phyloP scores from a whole-genome alignment of 1,284 basidiomycete species.

The Boletus semigastroideus region DNA sequence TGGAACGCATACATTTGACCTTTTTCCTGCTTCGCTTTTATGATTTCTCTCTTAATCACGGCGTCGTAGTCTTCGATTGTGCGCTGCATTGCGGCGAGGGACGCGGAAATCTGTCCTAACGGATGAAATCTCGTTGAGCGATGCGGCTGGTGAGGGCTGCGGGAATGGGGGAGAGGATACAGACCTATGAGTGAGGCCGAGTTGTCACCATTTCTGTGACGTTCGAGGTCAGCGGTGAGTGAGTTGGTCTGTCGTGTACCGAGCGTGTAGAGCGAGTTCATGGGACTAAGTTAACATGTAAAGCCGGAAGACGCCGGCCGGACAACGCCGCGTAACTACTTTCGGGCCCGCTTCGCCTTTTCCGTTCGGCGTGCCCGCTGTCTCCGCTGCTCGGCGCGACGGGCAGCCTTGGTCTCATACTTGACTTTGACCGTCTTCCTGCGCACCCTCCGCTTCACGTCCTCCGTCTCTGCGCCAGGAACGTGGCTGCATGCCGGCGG shows the following conservation, averaged over 20 bases:
- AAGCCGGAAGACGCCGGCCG: constrained; percentile 13
- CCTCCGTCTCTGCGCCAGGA: neutral
- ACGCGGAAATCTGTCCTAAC: constrained; percentile 93
- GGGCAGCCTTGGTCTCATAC: constrained; percentile 64
- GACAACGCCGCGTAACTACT: constrained; percentile 8
- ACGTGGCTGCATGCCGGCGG: neutral
- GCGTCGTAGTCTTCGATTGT: constrained; percentile 96
- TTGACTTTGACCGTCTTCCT: constrained; percentile 34
- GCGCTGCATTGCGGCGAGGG: constrained; percentile 86
- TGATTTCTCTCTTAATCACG: constrained; percentile 92
- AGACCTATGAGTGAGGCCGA: constrained; percentile 82
- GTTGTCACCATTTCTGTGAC: constrained; percentile 74
- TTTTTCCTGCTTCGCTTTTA: constrained; percentile 93
- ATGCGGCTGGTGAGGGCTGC: no score
- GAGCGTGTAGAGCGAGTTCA: constrained; percentile 94
- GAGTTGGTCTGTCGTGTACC: constrained; percentile 90
- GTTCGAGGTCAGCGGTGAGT: constrained; percentile 83
- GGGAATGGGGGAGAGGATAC: no score
- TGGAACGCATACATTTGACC: constrained; percentile 72
- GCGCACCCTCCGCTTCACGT: constrained; percentile 3
- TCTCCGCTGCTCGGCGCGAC: constrained; percentile 53
- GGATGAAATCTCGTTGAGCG: constrained; percentile 13
- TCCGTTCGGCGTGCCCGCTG: constrained; percentile 61
- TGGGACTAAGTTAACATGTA: neutral
- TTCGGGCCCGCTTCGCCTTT: constrained; percentile 64